A percentile compares a stretch with the other conserved stretches of the same genome.
phyloP scores from a whole-genome alignment of 768 basidiomycete species.

The Panaeolus cyanescens region DNA sequence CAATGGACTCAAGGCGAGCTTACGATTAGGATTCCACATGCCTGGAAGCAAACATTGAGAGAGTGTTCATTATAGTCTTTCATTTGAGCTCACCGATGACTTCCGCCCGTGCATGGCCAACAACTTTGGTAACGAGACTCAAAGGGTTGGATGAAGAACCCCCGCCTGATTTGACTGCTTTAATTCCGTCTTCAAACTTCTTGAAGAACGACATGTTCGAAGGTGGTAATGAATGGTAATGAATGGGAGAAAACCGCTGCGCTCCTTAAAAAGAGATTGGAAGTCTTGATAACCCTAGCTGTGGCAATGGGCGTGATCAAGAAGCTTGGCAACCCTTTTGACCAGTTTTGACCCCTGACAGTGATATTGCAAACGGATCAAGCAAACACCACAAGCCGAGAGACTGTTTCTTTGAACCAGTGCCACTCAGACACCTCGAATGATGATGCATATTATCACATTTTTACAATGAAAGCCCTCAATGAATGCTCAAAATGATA shows the following conservation, averaged over 20 bases:
- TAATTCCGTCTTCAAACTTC: conserved; percentile 26
- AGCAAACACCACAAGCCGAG: too few species aligned
- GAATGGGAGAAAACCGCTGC: background rate
- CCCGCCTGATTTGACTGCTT: conserved; percentile 18
- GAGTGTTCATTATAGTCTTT: background rate
- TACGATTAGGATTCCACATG: conserved; percentile 48
- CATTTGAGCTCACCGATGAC: conserved; percentile 30
- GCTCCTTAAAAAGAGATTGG: background rate
- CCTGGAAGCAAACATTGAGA: conserved; percentile 27
- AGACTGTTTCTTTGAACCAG: too few species aligned
- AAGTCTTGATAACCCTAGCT: background rate
- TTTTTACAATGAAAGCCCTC: too few species aligned
- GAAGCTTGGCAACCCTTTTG: background rate
- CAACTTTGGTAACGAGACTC: conserved; percentile 36
- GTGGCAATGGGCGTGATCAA: background rate
- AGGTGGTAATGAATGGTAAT: background rate
- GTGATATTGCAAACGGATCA: background rate
- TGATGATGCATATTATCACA: too few species aligned
- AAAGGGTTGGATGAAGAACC: conserved; percentile 26
- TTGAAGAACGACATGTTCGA: conserved; percentile 41
- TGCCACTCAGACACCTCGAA: too few species aligned
- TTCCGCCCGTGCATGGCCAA: conserved; percentile 43
- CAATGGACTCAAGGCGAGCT: too few species aligned
- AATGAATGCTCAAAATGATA: too few species aligned
- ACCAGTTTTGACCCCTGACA: background rate